Evolutionary conservation across 192 early-diverging fungal genomes (phyloP).

Genomic region (Bifiguratus adelaidae): DNA sequence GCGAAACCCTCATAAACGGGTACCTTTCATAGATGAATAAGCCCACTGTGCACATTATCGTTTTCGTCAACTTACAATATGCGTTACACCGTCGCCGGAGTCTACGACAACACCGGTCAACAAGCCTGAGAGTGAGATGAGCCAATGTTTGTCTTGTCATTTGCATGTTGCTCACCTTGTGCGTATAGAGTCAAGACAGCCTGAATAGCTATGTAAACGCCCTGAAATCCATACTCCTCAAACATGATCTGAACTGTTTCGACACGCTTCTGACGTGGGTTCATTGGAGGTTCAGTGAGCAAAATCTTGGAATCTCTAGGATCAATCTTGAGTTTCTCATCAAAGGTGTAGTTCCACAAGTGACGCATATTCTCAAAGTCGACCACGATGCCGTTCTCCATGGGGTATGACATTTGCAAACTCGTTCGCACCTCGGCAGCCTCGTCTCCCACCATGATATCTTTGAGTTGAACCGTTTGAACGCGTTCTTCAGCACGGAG

Average conservation of each 20-base stretch:
- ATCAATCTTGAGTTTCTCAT: slow-evolving; percentile 83
- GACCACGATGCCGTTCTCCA: slow-evolving; percentile 96
- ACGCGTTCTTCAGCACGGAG: slow-evolving; percentile 88
- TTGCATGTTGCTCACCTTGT: slow-evolving; percentile 54
- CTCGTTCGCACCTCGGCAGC: slow-evolving; percentile 78
- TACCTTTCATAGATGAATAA: slow-evolving; percentile 22
- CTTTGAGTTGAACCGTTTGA: slow-evolving; percentile 71
- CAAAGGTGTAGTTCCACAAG: slow-evolving; percentile 98
- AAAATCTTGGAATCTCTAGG: slow-evolving; percentile 86
- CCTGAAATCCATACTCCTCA: slow-evolving; percentile 92
- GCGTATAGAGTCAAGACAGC: slow-evolving; percentile 96
- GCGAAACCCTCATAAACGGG: slow-evolving; percentile 97
- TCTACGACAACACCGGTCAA: slow-evolving; percentile 96
- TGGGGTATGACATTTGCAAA: slow-evolving; percentile 94
- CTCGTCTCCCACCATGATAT: slow-evolving; percentile 98
- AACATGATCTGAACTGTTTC: slow-evolving; percentile 95
- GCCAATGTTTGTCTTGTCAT: not conserved
- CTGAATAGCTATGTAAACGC: slow-evolving; percentile 91
- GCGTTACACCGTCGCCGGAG: slow-evolving; percentile 98
- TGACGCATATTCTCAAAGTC: slow-evolving; percentile 98
- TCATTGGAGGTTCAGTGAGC: slow-evolving; percentile 94
- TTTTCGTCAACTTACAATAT: slow-evolving; percentile 51
- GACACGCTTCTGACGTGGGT: slow-evolving; percentile 85
- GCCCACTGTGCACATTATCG: not conserved
- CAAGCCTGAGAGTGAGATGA: slow-evolving; percentile 39